Evolutionary conservation across 1,284 basidiomycete species (phyloP), one percentile per base, ranked within the genome.

Genomic region (Quambalaria eucalypti): DNA sequence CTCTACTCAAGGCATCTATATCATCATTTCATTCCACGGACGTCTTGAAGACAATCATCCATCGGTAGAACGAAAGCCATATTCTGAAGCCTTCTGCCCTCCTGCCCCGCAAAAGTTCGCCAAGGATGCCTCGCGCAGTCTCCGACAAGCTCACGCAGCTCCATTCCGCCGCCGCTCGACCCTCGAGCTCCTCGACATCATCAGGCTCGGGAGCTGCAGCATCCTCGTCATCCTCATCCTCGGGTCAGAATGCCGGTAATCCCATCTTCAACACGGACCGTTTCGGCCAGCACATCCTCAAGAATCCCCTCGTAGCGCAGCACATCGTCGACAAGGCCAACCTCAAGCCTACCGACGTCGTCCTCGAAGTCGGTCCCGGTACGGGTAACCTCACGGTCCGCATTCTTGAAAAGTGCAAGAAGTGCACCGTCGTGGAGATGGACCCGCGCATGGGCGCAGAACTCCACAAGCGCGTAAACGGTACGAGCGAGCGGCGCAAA

Each of bases 361-460:
- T 97, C 19, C 84, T 99, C 50, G 93, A 98, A 79, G 91, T 98
- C 52, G 95, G 93, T 74, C 95, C 95, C 10, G 95, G 95, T 78
- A 98, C 95, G 2, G 95, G 95, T 64, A 98, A 99, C 76, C 77
- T 98, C 73, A 98, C 95, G 0, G 86, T 96, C 16, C 82, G 87
- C 68, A 98, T 99, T 62, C 79, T 99, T 36, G 90, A 96, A 69
- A 87, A 91, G 77, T 88, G 88, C 60, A 92, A 93, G 73, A 86
- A 87, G 79, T 85, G 89, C 28, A 88, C 87, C 0, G 93, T 91
- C 1, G 85, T 97, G 28, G 95, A 99, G 50, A 95, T 97, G 90
- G 95, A 98, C 76, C 95, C 95, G 63, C 85, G 95, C 36, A 97
- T 98, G 93, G 93, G 92, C 19, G 91, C 91, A 47, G 93, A 98